phyloP scores from a whole-genome alignment of 108 stramenopile species.

The Fragilaria radians region DNA sequence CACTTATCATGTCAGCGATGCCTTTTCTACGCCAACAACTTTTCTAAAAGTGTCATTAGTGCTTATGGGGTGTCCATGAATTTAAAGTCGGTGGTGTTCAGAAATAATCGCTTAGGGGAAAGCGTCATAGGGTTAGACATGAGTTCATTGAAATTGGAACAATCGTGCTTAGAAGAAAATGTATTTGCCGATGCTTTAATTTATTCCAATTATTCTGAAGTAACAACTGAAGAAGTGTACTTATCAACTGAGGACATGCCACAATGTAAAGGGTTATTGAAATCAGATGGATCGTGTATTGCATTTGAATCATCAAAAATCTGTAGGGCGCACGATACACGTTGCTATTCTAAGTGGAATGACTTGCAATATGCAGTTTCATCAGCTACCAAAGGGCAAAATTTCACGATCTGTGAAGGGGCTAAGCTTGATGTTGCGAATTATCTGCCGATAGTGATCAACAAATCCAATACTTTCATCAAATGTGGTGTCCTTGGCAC shows the following conservation, averaged over 20 bases:
- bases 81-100: background rate
- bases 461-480: slow-evolving; percentile 3
- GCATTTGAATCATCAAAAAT: background rate
- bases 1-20: background rate
- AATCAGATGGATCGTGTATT: background rate
- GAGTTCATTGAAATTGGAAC: background rate
- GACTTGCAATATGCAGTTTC: background rate
- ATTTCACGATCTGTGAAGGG: slow-evolving; percentile 4
- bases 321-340: background rate
- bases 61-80: background rate
- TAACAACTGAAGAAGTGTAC: background rate
- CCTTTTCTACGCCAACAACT: background rate
- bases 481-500: background rate
- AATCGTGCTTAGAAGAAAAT: background rate
- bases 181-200: background rate
- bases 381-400: background rate
- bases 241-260: background rate
- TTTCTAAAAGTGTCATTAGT: background rate
- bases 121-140: background rate
- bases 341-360: slow-evolving; percentile 6
- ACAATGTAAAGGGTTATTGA: background rate
- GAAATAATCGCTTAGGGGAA: background rate
- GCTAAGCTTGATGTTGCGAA: background rate
- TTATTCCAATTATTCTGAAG: background rate
- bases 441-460: background rate